phyloP scores from a whole-genome alignment of 1,139 yeast genomes.

The Lodderomyces theae region DNA sequence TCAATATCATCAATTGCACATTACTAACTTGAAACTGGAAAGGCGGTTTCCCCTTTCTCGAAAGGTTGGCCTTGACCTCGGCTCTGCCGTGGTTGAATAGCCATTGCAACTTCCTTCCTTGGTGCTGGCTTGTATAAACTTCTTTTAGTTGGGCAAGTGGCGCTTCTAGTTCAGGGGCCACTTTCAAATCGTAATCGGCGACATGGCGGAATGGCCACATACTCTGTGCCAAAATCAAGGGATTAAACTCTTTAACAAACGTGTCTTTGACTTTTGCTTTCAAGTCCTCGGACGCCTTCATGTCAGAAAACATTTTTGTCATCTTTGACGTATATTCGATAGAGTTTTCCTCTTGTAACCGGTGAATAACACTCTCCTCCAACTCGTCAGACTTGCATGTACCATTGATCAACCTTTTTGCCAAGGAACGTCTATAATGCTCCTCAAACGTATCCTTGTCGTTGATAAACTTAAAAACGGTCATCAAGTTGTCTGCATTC shows the following conservation, averaged over 20 bases:
- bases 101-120: constrained; percentile 91
- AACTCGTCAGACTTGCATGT: constrained; percentile 80
- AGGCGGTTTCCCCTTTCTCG: constrained; percentile 81
- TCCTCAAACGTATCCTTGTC: constrained; percentile 96
- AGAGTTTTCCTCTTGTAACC: constrained; percentile 86
- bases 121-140: constrained; percentile 72
- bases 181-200: constrained; percentile 40
- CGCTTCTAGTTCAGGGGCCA: constrained; percentile 53
- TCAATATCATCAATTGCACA: constrained; percentile 80
- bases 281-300: constrained; percentile 80
- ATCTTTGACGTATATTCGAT: constrained; percentile 91
- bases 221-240: constrained; percentile 78
- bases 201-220: constrained; percentile 78
- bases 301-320: constrained; percentile 95
- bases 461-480: constrained; percentile 80
- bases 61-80: constrained; percentile 84
- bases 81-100: constrained; percentile 94
- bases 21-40: constrained; percentile 78
- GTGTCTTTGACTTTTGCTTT: constrained; percentile 62
- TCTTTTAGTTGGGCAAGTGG: constrained; percentile 68
- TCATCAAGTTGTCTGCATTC: constrained; percentile 83
- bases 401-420: constrained; percentile 83
- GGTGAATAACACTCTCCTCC: constrained; percentile 83
- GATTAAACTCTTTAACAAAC: constrained; percentile 61
- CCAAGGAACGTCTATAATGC: constrained; percentile 84